Conservation (phyloP, 129 eudicot species). For the Cynara cardunculus region DNA sequence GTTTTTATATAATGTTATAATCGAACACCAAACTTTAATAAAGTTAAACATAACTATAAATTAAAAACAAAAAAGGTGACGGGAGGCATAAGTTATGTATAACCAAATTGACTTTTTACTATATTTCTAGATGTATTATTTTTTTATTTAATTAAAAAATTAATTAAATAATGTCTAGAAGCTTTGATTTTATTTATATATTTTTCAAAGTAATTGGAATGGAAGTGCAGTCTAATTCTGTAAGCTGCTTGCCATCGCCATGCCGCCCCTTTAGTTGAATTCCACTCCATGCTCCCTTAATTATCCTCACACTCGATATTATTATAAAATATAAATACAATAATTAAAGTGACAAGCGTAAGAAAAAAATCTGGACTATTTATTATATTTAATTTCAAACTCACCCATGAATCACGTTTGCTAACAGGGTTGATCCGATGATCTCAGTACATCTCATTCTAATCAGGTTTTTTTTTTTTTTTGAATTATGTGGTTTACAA, state of each 20-base stretch:
- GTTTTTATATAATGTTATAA: neutral
- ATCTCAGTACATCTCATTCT: too few relatives aligned
- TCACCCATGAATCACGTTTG: too few relatives aligned
- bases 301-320: neutral
- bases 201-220: constrained; percentile 8
- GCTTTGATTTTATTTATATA: neutral
- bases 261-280: constrained; percentile 2
- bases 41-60: neutral
- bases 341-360: too few relatives aligned
- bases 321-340: too few relatives aligned
- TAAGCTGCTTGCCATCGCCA: constrained; percentile 12
- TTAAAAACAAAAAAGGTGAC: neutral
- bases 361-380: too few relatives aligned
- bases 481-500: neutral
- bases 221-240: constrained; percentile 10
- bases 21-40: neutral
- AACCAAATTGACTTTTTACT: constrained; percentile 14
- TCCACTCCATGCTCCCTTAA: neutral
- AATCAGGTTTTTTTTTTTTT: too few relatives aligned
- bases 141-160: neutral
- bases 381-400: too few relatives aligned
- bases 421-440: too few relatives aligned
- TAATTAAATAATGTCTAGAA: constrained; percentile 11
- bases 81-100: constrained; percentile 15
- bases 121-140: constrained; percentile 13